Evolutionary conservation across 805 yeast species (phyloP).

Genomic region (Blastobotrys parvus): DNA sequence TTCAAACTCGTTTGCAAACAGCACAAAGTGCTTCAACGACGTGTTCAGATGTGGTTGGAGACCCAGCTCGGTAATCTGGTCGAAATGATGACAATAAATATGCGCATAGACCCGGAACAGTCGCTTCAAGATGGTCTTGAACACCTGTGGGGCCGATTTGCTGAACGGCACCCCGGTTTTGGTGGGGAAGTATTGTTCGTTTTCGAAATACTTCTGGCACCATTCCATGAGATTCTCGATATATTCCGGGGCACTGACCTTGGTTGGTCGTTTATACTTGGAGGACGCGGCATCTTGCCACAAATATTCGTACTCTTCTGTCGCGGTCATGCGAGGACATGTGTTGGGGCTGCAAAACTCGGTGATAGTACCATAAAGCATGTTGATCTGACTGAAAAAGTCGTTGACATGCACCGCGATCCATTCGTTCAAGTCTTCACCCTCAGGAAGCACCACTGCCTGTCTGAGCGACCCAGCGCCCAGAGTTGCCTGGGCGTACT

Average conservation of each 20-base stretch:
- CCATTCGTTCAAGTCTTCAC: slow-evolving; percentile 91
- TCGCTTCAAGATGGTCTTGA: slow-evolving; percentile 82
- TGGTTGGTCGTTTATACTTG: slow-evolving; percentile 59
- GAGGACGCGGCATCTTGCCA: slow-evolving; percentile 72
- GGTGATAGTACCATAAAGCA: slow-evolving; percentile 92
- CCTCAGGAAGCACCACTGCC: slow-evolving; percentile 89
- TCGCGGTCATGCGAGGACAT: slow-evolving; percentile 97
- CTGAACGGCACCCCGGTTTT: slow-evolving; percentile 91
- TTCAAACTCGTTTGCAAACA: slow-evolving; percentile 77
- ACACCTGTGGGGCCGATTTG: slow-evolving; percentile 65
- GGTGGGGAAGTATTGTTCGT: slow-evolving; percentile 82
- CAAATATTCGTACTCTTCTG: slow-evolving; percentile 90
- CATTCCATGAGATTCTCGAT: slow-evolving; percentile 90
- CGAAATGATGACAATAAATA: slow-evolving; percentile 95
- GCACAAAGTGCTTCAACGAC: slow-evolving; percentile 84
- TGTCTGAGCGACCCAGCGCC: slow-evolving; percentile 88
- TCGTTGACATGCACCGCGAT: slow-evolving; percentile 96
- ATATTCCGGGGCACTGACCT: slow-evolving; percentile 90
- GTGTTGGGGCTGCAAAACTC: slow-evolving; percentile 93
- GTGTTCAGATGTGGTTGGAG: slow-evolving; percentile 90
- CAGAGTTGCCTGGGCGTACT: slow-evolving; percentile 87
- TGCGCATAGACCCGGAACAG: slow-evolving; percentile 94
- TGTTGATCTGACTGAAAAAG: slow-evolving; percentile 90
- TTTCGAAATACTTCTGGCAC: slow-evolving; percentile 89
- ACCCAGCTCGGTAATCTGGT: slow-evolving; percentile 86